These are phyloP conservation scores for Licmophora abbreviata DNA, from an alignment of 108 stramenopile species.

Conservation along the genomic window DNA sequence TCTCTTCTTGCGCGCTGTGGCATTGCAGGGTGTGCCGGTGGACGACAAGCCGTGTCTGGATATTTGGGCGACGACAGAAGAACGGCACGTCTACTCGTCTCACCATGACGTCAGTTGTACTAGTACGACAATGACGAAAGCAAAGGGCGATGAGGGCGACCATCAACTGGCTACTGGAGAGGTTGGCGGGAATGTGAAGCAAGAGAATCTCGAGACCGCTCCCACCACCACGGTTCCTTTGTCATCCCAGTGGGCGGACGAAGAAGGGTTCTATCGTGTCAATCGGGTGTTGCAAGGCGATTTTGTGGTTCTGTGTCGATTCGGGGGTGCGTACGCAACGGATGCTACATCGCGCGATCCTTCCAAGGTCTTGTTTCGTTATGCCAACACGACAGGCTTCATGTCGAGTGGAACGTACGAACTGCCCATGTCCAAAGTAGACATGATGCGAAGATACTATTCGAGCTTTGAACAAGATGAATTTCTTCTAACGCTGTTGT, in stretches of 20 bases:
- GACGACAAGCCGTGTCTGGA: slow-evolving; percentile 86
- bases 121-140: neutral
- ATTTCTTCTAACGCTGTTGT: slow-evolving; percentile 61
- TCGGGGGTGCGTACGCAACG: slow-evolving; percentile 66
- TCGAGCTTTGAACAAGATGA: slow-evolving; percentile 65
- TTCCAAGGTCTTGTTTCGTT: slow-evolving; percentile 79
- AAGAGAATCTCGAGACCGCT: neutral
- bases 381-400: slow-evolving; percentile 71
- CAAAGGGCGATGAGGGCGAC: slow-evolving; percentile 9
- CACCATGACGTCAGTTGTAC: slow-evolving; percentile 5
- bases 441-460: slow-evolving; percentile 77
- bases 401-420: slow-evolving; percentile 45
- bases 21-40: slow-evolving; percentile 83
- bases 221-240: too few species aligned
- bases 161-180: neutral
- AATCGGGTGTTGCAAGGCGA: slow-evolving; percentile 61
- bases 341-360: slow-evolving; percentile 33
- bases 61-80: slow-evolving; percentile 57
- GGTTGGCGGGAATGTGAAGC: neutral
- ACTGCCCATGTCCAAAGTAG: slow-evolving; percentile 42
- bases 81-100: slow-evolving; percentile 25
- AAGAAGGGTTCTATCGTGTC: slow-evolving; percentile 58
- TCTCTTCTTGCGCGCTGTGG: slow-evolving; percentile 53
- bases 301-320: slow-evolving; percentile 80
- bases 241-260: slow-evolving; percentile 55